These are phyloP conservation scores for Ottelia alismoides DNA, from an alignment of 106 monocot genomes.

Conservation along the genomic window DNA sequence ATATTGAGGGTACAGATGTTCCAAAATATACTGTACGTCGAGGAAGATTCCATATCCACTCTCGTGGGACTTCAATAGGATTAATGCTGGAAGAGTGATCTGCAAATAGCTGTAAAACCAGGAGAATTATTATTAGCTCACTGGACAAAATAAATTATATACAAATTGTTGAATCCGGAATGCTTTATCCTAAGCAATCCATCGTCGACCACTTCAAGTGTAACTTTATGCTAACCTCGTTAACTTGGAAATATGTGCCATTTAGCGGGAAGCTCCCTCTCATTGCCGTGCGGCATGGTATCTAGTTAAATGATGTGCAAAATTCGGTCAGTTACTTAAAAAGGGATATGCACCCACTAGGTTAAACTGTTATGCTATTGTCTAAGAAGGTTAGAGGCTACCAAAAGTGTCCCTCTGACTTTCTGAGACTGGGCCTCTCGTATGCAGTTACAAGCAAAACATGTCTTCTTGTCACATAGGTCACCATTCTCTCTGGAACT, in stretches of 20 bases:
- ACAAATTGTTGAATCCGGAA: no score
- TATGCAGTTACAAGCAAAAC: conserved; percentile 55
- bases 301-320: no score
- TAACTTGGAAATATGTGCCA: conserved; percentile 48
- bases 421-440: conserved; percentile 40
- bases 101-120: conserved; percentile 49
- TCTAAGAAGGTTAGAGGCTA: no score
- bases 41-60: conserved; percentile 49
- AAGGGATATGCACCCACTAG: no score
- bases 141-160: no score
- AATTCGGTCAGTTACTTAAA: no score
- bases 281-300: conserved; percentile 50
- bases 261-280: conserved; percentile 44
- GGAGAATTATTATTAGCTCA: no score
- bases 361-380: no score
- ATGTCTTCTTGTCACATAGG: conserved; percentile 39
- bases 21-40: conserved; percentile 64
- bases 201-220: no score
- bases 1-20: conserved; percentile 53
- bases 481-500: conserved; percentile 17
- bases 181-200: no score
- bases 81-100: conserved; percentile 41
- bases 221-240: no score
- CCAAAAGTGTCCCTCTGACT: conserved; percentile 48
- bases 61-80: conserved; percentile 37